Percentiles rank a stretch among this genome's conserved stretches.
Evolutionary conservation across 2,329 filamentous ascomycete genomes (phyloP).

Genomic region (Trichoderma arundinaceum): DNA sequence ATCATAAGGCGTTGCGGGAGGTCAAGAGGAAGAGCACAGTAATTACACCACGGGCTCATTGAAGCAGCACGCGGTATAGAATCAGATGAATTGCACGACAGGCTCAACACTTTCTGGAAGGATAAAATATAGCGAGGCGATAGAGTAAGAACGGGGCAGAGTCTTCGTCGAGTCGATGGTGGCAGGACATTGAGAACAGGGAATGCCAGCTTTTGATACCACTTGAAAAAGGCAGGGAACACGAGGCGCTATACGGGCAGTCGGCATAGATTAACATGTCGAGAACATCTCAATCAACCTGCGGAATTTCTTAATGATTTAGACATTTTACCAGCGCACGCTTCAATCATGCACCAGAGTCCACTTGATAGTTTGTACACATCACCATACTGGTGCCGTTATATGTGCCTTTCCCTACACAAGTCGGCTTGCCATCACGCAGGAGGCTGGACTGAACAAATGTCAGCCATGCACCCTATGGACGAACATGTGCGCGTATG

Average conservation of each 20-base stretch:
- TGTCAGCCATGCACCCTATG: too few species aligned
- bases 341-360: neutral
- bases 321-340: neutral
- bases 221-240: neutral
- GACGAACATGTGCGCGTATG: too few species aligned
- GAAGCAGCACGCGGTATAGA: neutral
- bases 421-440: neutral
- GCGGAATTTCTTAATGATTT: neutral
- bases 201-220: slow-evolving; percentile 23
- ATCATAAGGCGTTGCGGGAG: slow-evolving; percentile 29
- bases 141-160: neutral
- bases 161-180: neutral
- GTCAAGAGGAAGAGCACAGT: neutral
- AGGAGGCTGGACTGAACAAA: neutral
- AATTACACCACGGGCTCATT: neutral
- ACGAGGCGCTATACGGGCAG: neutral
- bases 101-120: neutral
- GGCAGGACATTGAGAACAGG: slow-evolving; percentile 7
- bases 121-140: neutral
- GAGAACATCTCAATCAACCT: neutral
- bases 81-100: neutral
- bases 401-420: neutral
- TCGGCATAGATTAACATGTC: neutral
- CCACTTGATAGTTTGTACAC: neutral
- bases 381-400: too few species aligned